Evolutionary conservation across 805 yeast species (phyloP).

Genomic region (Cyberlindnera amylophila): DNA sequence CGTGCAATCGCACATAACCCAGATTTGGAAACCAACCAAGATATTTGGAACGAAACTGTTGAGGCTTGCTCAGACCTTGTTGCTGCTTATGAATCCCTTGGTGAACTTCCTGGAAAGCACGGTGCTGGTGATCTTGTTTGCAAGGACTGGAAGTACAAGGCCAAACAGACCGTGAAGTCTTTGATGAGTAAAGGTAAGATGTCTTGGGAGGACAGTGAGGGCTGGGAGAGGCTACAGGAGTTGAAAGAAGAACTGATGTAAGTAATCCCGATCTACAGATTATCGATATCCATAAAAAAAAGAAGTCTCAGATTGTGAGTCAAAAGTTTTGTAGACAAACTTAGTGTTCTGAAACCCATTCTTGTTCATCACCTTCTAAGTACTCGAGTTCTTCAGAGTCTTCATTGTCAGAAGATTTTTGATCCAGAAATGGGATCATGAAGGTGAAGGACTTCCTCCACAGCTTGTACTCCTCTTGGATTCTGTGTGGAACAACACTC

Average conservation of each 20-base stretch:
- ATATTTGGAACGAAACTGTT: conserved; percentile 73
- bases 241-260: conserved; percentile 21
- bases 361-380: too few species aligned
- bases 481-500: conserved; percentile 5
- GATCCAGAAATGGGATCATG: conserved; percentile 12
- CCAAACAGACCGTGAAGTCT: conserved; percentile 66
- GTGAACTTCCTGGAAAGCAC: conserved; percentile 76
- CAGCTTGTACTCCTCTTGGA: conserved; percentile 5
- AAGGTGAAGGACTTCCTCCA: conserved; percentile 15
- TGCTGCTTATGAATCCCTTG: conserved; percentile 82
- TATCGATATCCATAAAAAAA: background rate
- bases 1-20: conserved; percentile 67
- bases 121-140: conserved; percentile 85
- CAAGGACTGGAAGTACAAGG: conserved; percentile 87
- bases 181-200: conserved; percentile 74
- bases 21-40: conserved; percentile 56
- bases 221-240: conserved; percentile 63
- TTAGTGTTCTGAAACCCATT: too few species aligned
- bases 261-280: background rate
- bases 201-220: conserved; percentile 76
- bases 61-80: conserved; percentile 74
- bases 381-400: background rate
- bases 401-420: background rate
- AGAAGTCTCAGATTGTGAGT: background rate
- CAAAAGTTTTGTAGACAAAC: background rate